Evolutionary conservation across 2,329 filamentous ascomycete genomes (phyloP).

Genomic region (Basipetospora chlamydospora): DNA sequence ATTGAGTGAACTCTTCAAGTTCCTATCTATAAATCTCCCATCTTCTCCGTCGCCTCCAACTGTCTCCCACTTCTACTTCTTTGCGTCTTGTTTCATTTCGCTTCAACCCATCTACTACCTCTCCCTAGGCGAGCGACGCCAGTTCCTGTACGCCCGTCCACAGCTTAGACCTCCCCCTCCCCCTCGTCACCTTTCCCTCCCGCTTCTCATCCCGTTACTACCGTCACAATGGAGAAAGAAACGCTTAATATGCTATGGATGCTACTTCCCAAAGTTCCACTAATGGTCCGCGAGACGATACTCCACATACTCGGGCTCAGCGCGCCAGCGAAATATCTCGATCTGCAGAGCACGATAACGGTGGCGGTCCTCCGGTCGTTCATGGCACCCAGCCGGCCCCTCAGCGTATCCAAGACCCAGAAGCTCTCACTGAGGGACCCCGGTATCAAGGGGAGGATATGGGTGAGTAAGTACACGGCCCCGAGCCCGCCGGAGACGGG

Average conservation of each 20-base stretch:
- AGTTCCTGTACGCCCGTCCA: no score
- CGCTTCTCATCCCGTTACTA: no score
- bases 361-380: constrained; percentile 59
- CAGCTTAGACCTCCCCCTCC: no score
- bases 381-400: constrained; percentile 23
- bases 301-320: constrained; percentile 54
- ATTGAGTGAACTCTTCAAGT: no score
- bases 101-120: no score
- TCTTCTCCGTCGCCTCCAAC: no score
- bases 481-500: constrained; percentile 42
- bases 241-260: not conserved
- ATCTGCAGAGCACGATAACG: constrained; percentile 59
- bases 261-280: constrained; percentile 28
- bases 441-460: constrained; percentile 63
- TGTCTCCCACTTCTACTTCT: no score
- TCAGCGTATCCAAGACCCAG: constrained; percentile 48
- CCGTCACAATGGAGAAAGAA: constrained; percentile 1
- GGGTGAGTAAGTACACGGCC: constrained; percentile 60
- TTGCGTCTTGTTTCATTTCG: no score
- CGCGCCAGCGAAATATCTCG: constrained; percentile 58
- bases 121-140: no score
- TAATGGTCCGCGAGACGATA: constrained; percentile 46
- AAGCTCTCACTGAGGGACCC: constrained; percentile 44
- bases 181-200: no score
- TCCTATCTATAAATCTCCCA: no score